Conservation (phyloP, 1,284 basidiomycete genomes). For the Porogramme epimiltina region DNA sequence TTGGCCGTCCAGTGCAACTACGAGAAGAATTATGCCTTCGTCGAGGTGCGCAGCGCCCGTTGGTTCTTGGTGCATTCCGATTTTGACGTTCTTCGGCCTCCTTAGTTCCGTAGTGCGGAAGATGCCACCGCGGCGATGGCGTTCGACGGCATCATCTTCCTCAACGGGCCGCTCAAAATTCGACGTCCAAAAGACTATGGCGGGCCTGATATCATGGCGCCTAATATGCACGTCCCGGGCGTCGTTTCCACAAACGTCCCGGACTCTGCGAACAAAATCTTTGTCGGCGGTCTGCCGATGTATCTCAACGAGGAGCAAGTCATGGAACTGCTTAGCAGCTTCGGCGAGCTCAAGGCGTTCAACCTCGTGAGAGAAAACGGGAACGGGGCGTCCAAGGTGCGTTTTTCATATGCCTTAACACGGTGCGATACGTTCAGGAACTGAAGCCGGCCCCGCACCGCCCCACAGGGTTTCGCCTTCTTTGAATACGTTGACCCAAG, state of each 20-base stretch:
- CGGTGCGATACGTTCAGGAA: neutral
- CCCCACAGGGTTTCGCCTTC: constrained; percentile 90
- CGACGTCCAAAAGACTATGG: constrained; percentile 97
- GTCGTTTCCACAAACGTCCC: constrained; percentile 96
- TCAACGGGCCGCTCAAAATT: constrained; percentile 91
- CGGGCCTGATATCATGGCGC: constrained; percentile 63
- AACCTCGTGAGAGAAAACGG: constrained; percentile 96
- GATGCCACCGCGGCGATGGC: constrained; percentile 96
- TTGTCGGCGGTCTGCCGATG: constrained; percentile 93
- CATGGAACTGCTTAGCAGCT: constrained; percentile 95
- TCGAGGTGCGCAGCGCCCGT: constrained; percentile 73
- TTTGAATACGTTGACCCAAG: constrained; percentile 93
- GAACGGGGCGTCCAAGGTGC: constrained; percentile 86
- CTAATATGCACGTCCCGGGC: constrained; percentile 84
- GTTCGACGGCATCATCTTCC: constrained; percentile 95
- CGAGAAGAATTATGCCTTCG: constrained; percentile 97
- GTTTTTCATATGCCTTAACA: constrained; percentile 12
- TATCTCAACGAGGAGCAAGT: constrained; percentile 98
- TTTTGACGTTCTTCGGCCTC: too few relatives aligned
- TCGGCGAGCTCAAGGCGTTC: constrained; percentile 97
- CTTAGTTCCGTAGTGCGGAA: constrained; percentile 93
- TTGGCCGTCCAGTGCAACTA: constrained; percentile 94
- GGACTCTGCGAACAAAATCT: constrained; percentile 97
- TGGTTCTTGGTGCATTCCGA: too few relatives aligned
- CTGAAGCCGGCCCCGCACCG: constrained; percentile 5